A percentile compares a stretch with the other conserved stretches of the same genome.
These are phyloP conservation scores for Castanea mollissima DNA, from an alignment of 306 rosid species.

Conservation along the genomic window DNA sequence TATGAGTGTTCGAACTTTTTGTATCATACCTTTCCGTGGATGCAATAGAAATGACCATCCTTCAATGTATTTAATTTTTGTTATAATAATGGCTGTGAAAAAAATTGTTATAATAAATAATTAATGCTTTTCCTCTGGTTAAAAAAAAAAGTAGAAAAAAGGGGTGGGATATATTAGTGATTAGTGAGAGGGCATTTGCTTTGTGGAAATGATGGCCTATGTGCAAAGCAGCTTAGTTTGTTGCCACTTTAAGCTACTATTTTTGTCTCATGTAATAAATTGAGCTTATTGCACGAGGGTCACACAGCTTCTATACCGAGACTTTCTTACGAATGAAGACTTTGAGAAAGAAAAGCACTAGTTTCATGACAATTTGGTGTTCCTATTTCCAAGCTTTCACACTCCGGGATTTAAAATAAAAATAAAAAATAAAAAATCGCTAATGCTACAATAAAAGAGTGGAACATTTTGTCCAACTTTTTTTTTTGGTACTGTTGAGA, in stretches of 20 bases:
- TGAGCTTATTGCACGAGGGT: conserved; percentile 16
- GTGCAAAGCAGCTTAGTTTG: conserved; percentile 2
- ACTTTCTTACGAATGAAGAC: background rate
- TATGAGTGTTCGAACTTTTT: no score
- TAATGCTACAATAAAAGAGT: no score
- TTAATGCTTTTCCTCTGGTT: no score
- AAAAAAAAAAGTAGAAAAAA: background rate
- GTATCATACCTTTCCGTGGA: no score
- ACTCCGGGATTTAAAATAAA: background rate
- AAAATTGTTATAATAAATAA: no score
- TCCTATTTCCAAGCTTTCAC: background rate
- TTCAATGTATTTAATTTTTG: no score
- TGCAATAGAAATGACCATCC: no score
- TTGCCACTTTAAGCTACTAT: conserved; percentile 10
- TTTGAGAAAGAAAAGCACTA: background rate
- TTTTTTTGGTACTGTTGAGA: no score
- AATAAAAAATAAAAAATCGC: background rate
- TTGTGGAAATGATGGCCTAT: conserved; percentile 19
- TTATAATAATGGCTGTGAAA: no score
- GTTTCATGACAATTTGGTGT: background rate
- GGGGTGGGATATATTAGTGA: background rate
- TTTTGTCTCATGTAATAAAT: conserved; percentile 26
- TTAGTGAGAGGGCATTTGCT: background rate
- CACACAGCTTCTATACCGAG: background rate
- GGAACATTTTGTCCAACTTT: no score